Evolutionary conservation across 164 flowering plant genomes (phyloP).

Genomic region (Piper longum): DNA sequence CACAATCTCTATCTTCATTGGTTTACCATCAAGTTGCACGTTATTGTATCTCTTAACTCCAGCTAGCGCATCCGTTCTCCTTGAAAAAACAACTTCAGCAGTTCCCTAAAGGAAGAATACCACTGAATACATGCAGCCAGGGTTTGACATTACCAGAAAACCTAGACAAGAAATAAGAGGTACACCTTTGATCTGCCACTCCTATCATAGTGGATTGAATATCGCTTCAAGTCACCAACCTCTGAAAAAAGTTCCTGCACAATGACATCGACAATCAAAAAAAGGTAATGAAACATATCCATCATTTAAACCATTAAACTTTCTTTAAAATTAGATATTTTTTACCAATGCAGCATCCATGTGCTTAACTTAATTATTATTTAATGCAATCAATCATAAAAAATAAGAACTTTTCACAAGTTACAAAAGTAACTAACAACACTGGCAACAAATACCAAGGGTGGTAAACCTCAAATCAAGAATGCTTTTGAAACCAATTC

Average conservation of each 20-base stretch:
- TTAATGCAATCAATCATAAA: neutral
- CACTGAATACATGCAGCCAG: conserved; percentile 8
- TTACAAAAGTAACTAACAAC: neutral
- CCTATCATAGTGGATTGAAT: conserved; percentile 70
- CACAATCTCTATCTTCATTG: conserved; percentile 93
- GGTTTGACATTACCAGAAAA: neutral
- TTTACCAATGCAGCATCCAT: neutral
- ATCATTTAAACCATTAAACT: neutral
- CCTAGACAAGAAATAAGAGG: conserved; percentile 3
- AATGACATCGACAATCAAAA: neutral
- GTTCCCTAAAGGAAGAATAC: conserved; percentile 51
- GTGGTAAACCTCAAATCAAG: too few relatives aligned
- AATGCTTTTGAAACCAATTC: too few relatives aligned
- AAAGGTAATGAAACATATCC: neutral
- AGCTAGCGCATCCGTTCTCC: conserved; percentile 54
- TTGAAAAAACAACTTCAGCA: conserved; percentile 70
- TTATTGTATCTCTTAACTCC: conserved; percentile 89
- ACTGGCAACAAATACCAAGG: too few relatives aligned
- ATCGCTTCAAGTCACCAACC: conserved; percentile 83
- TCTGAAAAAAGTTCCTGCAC: conserved; percentile 82
- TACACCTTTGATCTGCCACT: conserved; percentile 98
- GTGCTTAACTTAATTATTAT: neutral
- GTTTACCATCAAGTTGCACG: conserved; percentile 98
- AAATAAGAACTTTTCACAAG: neutral
- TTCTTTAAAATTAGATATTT: neutral